These are phyloP conservation scores for Amborella trichopoda DNA, from an alignment of 164 flowering plant genomes.

Conservation along the genomic window DNA sequence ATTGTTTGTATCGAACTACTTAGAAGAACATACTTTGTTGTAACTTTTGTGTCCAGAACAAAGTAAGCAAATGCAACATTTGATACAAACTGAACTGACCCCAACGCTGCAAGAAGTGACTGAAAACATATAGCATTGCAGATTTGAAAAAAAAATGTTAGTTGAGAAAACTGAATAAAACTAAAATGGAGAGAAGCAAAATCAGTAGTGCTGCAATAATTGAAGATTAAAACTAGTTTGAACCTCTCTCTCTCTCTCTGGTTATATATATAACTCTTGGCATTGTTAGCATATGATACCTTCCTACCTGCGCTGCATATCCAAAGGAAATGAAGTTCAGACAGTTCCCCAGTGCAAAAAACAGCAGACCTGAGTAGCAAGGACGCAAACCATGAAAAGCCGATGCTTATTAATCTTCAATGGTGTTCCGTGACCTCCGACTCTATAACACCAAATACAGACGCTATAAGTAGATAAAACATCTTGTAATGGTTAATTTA, in stretches of 20 bases:
- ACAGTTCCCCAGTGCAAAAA: conserved; percentile 86
- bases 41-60: conserved; percentile 73
- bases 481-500: conserved; percentile 1
- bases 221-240: too few relatives aligned
- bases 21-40: conserved; percentile 62
- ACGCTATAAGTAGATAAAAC: background rate
- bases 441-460: background rate
- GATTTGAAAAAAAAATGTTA: background rate
- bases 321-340: conserved; percentile 95
- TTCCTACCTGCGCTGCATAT: conserved; percentile 99
- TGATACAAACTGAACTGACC: conserved; percentile 89
- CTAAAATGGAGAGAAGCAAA: background rate
- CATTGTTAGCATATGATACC: too few relatives aligned
- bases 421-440: too few relatives aligned
- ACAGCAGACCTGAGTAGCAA: conserved; percentile 43
- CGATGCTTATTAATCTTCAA: too few relatives aligned
- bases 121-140: too few relatives aligned
- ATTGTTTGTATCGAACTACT: conserved; percentile 1
- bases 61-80: conserved; percentile 93
- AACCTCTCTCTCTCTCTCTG: too few relatives aligned
- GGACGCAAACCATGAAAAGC: background rate
- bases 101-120: conserved; percentile 98
- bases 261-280: too few relatives aligned
- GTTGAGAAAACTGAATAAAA: background rate
- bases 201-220: too few relatives aligned